phyloP scores from a whole-genome alignment of 2,329 filamentous ascomycete genomes.

The Neonectria hederae region DNA sequence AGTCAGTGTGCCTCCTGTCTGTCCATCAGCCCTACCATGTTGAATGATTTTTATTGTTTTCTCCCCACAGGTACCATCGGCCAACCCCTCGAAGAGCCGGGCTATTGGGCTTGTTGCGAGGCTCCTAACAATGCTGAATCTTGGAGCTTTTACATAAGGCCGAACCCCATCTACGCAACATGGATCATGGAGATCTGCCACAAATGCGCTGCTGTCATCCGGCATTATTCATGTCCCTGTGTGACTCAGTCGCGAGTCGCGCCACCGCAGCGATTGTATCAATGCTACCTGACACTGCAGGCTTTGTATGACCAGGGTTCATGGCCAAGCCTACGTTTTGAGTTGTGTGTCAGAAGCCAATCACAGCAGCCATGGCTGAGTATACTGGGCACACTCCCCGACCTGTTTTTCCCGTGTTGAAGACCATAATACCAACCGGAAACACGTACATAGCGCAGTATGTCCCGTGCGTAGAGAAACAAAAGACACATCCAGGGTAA shows the following conservation, averaged over 20 bases:
- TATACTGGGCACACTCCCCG: too few species aligned
- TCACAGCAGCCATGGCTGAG: too few species aligned
- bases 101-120: background rate
- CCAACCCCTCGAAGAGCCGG: background rate
- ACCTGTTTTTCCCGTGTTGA: background rate
- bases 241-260: background rate
- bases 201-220: background rate
- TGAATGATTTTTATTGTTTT: background rate
- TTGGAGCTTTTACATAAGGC: slow-evolving; percentile 1
- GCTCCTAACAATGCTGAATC: background rate
- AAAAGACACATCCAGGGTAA: background rate
- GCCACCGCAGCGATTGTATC: background rate
- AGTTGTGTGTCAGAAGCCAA: background rate
- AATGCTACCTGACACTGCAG: background rate
- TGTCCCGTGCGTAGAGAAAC: background rate
- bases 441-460: background rate
- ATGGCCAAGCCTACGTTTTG: background rate
- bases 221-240: slow-evolving; percentile 1
- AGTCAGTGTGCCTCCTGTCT: background rate
- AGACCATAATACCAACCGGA: background rate
- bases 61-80: background rate
- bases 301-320: too few species aligned
- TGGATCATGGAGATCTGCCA: background rate
- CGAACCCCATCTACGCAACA: slow-evolving; percentile 1
- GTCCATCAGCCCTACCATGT: background rate